These are phyloP conservation scores for Neofusicoccum sp. DNA, from an alignment of 2,329 filamentous ascomycete species.

Conservation along the genomic window DNA sequence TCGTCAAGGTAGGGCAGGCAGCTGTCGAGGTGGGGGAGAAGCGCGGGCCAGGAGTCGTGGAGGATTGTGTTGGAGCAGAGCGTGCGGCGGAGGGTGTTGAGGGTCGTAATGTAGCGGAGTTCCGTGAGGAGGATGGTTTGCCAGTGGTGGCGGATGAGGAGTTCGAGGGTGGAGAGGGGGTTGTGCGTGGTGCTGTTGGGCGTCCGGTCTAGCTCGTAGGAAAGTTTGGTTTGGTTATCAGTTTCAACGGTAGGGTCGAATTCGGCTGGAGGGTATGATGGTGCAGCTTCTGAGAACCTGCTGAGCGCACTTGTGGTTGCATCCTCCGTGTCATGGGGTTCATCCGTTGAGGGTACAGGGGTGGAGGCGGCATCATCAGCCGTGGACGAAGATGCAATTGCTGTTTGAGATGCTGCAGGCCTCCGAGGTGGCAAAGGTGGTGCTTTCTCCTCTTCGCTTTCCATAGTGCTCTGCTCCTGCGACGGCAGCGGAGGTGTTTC, in stretches of 20 bases:
- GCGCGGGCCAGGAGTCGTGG: conserved; percentile 27
- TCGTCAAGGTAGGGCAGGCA: conserved; percentile 27
- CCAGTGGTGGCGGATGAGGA: neutral
- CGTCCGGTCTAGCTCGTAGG: neutral
- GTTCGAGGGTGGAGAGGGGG: neutral
- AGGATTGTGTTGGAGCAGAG: neutral
- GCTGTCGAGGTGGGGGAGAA: conserved; percentile 31
- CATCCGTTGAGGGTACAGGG: neutral
- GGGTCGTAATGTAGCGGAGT: neutral
- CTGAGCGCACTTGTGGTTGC: too few species aligned
- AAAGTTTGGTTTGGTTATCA: too few species aligned
- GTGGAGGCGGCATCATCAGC: neutral
- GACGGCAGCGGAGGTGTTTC: neutral
- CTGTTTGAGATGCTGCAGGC: neutral
- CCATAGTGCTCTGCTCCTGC: neutral
- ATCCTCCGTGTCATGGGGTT: too few species aligned
- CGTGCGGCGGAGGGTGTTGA: neutral
- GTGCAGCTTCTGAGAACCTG: too few species aligned
- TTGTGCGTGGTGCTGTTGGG: neutral
- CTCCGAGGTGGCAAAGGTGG: neutral
- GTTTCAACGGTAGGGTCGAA: too few species aligned
- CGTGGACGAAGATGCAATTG: neutral
- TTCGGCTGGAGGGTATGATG: too few species aligned
- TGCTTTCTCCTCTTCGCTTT: neutral
- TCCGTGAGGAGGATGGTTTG: conserved; percentile 1